Conservation (phyloP, 2,329 filamentous ascomycete genomes). For the Cordyceps cicadae region DNA sequence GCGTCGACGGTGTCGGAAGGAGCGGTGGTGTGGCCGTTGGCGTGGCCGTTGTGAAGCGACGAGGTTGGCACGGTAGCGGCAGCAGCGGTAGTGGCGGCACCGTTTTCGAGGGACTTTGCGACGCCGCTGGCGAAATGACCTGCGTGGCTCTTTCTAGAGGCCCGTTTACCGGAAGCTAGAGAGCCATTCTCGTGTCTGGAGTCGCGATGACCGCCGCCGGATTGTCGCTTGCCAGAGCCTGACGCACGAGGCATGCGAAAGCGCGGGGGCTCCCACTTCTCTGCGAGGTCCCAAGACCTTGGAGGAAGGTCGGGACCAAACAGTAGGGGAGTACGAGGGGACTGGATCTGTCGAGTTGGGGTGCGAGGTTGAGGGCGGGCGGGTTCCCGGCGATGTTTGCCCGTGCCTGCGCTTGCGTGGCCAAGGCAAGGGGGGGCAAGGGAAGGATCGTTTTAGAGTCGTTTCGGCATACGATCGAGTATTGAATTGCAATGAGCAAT, state of each 20-base stretch:
- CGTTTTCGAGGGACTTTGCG: conserved; percentile 24
- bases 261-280: conserved; percentile 25
- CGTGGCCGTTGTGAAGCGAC: conserved; percentile 12
- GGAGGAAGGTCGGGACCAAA: conserved; percentile 25
- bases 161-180: conserved; percentile 48
- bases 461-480: conserved; percentile 7
- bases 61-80: conserved; percentile 17
- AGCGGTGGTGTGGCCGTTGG: conserved; percentile 1
- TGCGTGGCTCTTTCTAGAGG: conserved; percentile 37
- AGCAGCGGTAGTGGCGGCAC: not conserved
- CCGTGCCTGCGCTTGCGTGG: not conserved
- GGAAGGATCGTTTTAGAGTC: not conserved
- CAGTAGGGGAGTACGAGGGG: conserved; percentile 24
- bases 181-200: conserved; percentile 80
- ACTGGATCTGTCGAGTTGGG: conserved; percentile 9
- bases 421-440: not conserved
- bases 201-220: conserved; percentile 59
- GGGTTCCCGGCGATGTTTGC: conserved; percentile 1
- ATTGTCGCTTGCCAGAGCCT: conserved; percentile 53
- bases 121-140: conserved; percentile 24
- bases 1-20: not conserved
- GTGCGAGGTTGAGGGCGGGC: conserved; percentile 11
- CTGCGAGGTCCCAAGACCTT: conserved; percentile 28
- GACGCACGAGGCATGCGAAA: conserved; percentile 54
- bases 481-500: not conserved